Evolutionary conservation across 257 asterid species (phyloP), one percentile per base, ranked within the genome.

Genomic region (Solanum pimpinellifolium): DNA sequence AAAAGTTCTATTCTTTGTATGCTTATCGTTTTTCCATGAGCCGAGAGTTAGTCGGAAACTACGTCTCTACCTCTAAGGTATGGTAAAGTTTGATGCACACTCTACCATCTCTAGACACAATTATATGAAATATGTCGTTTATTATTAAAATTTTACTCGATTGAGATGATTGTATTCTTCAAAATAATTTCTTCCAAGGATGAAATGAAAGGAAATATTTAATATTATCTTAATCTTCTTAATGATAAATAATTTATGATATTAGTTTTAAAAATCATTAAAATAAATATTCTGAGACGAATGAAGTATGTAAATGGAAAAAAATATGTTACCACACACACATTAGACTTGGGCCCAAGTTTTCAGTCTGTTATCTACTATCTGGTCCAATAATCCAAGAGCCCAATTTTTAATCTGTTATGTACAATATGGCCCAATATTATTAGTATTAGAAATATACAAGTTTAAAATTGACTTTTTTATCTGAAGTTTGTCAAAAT

Each of bases 41-140:
- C 12, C 5, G 2, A 20, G 1, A 1, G 66, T 8, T 25, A 20
- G 3, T 21, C 2, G 0, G 1, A 20, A 59, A 59, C 4, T 1
- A 3, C 5, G 5, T 20, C 25, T 59, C 12, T 8, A 59, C 5
- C 25, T 59, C 66, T 20, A 59, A 59, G 5, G 25, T 56, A 56
- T 4, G 25, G 1, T 56, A 20, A 56, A 46, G 5, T 4, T 59
- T 3, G 5, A 52, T n/a, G 1, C 12, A 59, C 66, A 59, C 25
- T 59, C 25, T 20, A 59, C 5, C 11, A 59, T 59, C 25, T 3
- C 0, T 0, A 20, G 2, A 20, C 1, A 20, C 5, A 23, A 0
- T 11, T 23, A 10, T 62, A 62, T 2, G 0, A 2, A 5, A 60
- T 23, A 62, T 4, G 5, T 62, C 5, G 15, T 62, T 60, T n/a